phyloP scores from a whole-genome alignment of 495 filamentous ascomycete genomes.

The Parathielavia appendiculata region DNA sequence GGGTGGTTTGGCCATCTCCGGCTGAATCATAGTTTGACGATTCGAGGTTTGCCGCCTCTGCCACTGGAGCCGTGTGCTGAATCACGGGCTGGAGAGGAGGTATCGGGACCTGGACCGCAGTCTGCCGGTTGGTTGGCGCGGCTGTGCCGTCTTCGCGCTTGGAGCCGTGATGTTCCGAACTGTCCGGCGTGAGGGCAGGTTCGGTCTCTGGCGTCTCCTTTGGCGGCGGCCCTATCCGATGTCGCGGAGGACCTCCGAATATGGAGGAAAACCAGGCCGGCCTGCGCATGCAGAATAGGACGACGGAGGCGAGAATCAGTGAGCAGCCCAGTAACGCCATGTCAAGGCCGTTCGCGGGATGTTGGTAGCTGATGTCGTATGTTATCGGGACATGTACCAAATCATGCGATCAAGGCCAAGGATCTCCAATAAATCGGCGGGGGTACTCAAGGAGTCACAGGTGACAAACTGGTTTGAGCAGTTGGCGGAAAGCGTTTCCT shows the following conservation, averaged over 20 bases:
- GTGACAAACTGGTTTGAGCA: too few species aligned
- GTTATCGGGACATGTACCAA: slow-evolving; percentile 15
- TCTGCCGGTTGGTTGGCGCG: background rate
- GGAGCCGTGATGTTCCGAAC: background rate
- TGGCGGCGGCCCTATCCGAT: slow-evolving; percentile 16
- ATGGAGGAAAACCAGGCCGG: slow-evolving; percentile 40
- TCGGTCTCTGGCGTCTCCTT: slow-evolving; percentile 2
- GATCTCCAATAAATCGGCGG: background rate
- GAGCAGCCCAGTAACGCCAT: slow-evolving; percentile 53
- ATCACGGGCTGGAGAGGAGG: slow-evolving; percentile 17
- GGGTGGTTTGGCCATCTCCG: slow-evolving; percentile 37
- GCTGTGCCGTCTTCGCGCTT: background rate
- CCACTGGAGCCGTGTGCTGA: slow-evolving; percentile 5
- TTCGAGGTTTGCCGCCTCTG: slow-evolving; percentile 5
- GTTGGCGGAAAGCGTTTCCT: background rate
- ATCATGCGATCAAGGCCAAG: background rate
- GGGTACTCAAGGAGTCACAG: background rate
- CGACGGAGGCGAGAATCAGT: slow-evolving; percentile 49
- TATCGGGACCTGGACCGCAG: slow-evolving; percentile 14
- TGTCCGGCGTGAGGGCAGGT: slow-evolving; percentile 4
- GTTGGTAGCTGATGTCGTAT: slow-evolving; percentile 20
- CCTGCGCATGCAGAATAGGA: slow-evolving; percentile 46
- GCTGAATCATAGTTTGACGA: slow-evolving; percentile 16
- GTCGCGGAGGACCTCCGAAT: slow-evolving; percentile 29
- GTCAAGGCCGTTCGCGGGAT: slow-evolving; percentile 15